A percentile compares a stretch with the other conserved stretches of the same genome.
Evolutionary conservation across 192 early-diverging fungal genomes (phyloP).

Genomic region (Coemansia interrupta): DNA sequence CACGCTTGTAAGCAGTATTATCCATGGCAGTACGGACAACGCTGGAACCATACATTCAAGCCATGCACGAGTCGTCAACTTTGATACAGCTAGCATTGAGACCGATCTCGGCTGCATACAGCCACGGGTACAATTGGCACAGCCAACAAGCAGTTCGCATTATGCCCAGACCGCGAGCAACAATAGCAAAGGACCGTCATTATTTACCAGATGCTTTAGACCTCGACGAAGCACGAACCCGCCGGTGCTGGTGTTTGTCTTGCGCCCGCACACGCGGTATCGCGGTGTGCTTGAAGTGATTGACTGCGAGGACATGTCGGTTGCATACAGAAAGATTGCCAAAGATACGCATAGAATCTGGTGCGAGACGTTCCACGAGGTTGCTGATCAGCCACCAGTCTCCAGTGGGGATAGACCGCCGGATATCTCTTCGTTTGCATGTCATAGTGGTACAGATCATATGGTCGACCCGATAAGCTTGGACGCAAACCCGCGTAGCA

Average conservation of each 20-base stretch:
- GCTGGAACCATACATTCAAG: too few species aligned
- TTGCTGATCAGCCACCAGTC: neutral
- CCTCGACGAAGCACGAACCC: neutral
- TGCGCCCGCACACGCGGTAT: slow-evolving; percentile 22
- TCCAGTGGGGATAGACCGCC: too few species aligned
- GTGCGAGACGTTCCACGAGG: slow-evolving; percentile 43
- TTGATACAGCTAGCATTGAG: too few species aligned
- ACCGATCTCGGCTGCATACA: neutral
- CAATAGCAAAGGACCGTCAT: neutral
- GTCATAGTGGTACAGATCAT: too few species aligned
- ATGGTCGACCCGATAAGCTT: neutral
- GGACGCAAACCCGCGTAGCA: neutral
- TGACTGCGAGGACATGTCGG: slow-evolving; percentile 15
- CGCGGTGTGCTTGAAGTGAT: slow-evolving; percentile 24
- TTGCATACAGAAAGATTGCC: slow-evolving; percentile 32
- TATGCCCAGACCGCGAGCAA: too few species aligned
- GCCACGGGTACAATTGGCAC: neutral
- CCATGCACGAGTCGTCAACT: too few species aligned
- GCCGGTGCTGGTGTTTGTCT: slow-evolving; percentile 13
- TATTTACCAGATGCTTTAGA: neutral
- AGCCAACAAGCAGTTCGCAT: neutral
- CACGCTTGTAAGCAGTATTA: slow-evolving; percentile 20
- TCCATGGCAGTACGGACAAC: neutral
- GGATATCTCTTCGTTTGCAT: too few species aligned
- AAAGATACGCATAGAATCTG: slow-evolving; percentile 15